Percentiles rank a stretch among this genome's conserved stretches.
These are phyloP conservation scores for Saitozyma sp. DNA, from an alignment of 768 basidiomycete genomes.

Conservation along the genomic window DNA sequence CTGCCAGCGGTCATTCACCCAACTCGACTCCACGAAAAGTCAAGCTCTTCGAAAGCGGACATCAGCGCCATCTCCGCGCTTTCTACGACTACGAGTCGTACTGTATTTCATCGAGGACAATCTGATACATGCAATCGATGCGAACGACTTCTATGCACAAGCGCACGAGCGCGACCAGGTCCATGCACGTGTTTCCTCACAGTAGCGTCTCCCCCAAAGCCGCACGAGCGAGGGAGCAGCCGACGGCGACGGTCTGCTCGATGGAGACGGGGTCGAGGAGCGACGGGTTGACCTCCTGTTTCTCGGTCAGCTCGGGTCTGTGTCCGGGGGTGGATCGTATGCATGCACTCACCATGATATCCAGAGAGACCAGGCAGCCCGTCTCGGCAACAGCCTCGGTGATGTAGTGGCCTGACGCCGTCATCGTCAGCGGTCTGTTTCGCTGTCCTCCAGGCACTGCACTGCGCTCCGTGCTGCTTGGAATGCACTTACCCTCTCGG, in stretches of 20 bases:
- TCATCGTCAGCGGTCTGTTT: not conserved
- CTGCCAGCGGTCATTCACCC: too few species aligned
- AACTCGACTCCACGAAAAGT: too few species aligned
- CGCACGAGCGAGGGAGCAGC: constrained; percentile 51
- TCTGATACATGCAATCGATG: too few species aligned
- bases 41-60: too few species aligned
- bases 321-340: not conserved
- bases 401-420: constrained; percentile 75
- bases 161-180: not conserved
- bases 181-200: constrained; percentile 9
- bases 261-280: constrained; percentile 73
- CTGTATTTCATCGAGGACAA: too few species aligned
- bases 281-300: constrained; percentile 93
- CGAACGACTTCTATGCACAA: not conserved
- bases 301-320: constrained; percentile 2
- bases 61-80: too few species aligned
- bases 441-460: not conserved
- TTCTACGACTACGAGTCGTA: too few species aligned
- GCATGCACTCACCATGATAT: constrained; percentile 73
- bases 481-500: constrained; percentile 67
- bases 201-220: constrained; percentile 52
- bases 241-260: constrained; percentile 74
- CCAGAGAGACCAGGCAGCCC: constrained; percentile 83
- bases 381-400: constrained; percentile 92
- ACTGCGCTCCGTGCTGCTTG: constrained; percentile 4